These are phyloP conservation scores for Phlyctochytrium arcticum DNA, from an alignment of 192 early-diverging fungal species.

Conservation along the genomic window DNA sequence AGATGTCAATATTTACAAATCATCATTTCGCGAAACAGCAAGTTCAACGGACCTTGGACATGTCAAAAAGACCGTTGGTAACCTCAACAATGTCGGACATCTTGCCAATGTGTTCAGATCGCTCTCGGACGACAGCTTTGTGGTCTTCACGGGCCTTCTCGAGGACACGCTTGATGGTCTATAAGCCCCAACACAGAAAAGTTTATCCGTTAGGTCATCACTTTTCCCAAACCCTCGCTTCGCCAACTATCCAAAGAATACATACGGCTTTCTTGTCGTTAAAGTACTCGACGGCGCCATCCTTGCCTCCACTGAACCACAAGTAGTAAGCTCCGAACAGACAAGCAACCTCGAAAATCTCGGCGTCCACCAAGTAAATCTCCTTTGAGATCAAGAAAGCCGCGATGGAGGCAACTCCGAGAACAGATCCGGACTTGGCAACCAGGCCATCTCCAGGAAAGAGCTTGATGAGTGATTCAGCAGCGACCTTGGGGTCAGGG, in stretches of 20 bases:
- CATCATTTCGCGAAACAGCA: background rate
- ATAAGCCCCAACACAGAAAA: constrained; percentile 16
- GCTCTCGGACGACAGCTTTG: constrained; percentile 83
- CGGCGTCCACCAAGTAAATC: constrained; percentile 94
- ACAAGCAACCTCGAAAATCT: constrained; percentile 77
- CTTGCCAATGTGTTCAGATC: constrained; percentile 86
- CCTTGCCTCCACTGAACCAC: constrained; percentile 73
- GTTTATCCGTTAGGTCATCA: background rate
- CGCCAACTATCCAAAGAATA: too few relatives aligned
- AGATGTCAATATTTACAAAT: background rate
- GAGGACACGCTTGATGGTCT: constrained; percentile 80
- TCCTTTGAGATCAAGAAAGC: constrained; percentile 94
- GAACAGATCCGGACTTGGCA: constrained; percentile 86
- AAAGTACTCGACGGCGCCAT: constrained; percentile 77
- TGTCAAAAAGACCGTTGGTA: constrained; percentile 88
- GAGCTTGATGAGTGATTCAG: constrained; percentile 84
- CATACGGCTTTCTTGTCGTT: constrained; percentile 46
- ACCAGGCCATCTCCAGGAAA: constrained; percentile 86
- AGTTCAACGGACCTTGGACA: constrained; percentile 70
- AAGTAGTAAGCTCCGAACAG: constrained; percentile 77
- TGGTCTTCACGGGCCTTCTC: constrained; percentile 84
- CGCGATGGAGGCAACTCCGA: constrained; percentile 74
- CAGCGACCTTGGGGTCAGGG: constrained; percentile 73
- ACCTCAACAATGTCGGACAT: constrained; percentile 91
- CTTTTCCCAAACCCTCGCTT: background rate